Percentiles rank a stretch among this genome's conserved stretches.
These are phyloP conservation scores for Aspergillus aculeatinus DNA, from an alignment of 2,329 filamentous ascomycete genomes.

Conservation along the genomic window DNA sequence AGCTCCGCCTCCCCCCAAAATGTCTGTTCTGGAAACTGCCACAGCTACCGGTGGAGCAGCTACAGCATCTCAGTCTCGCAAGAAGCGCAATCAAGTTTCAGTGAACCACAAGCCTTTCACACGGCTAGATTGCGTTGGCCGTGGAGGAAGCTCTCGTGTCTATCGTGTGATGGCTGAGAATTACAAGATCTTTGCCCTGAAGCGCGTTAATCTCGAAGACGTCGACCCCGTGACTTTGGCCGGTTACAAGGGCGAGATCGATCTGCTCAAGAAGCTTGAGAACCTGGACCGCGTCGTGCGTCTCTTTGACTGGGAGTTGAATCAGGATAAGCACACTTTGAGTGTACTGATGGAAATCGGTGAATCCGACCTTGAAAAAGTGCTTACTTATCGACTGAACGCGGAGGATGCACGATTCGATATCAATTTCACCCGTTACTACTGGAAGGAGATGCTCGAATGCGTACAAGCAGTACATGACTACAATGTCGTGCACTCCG, in stretches of 20 bases:
- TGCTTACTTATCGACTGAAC: conserved; percentile 72
- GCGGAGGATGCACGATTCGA: conserved; percentile 76
- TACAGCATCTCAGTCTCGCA: conserved; percentile 68
- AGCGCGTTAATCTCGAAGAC: conserved; percentile 86
- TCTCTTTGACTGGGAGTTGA: conserved; percentile 89
- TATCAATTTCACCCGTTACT: conserved; percentile 87
- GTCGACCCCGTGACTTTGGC: conserved; percentile 79
- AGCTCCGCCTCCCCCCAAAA: conserved; percentile 85
- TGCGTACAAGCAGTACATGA: conserved; percentile 88
- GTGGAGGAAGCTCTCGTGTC: conserved; percentile 89
- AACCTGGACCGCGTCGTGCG: conserved; percentile 88
- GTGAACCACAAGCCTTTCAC: conserved; percentile 92
- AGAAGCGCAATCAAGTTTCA: conserved; percentile 77
- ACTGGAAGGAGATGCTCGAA: conserved; percentile 99
- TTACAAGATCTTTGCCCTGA: conserved; percentile 90
- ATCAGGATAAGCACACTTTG: conserved; percentile 84
- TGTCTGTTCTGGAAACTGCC: conserved; percentile 91
- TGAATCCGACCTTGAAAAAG: conserved; percentile 85
- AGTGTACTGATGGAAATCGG: conserved; percentile 96
- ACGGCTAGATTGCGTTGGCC: conserved; percentile 82
- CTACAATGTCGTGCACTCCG: conserved; percentile 90
- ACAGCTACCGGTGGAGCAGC: conserved; percentile 80
- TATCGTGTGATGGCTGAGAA: conserved; percentile 98
- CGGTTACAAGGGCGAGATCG: conserved; percentile 94
- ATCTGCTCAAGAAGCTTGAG: conserved; percentile 76